These are phyloP conservation scores for Penicillium nordicum DNA, from an alignment of 2,329 filamentous ascomycete species.

Conservation along the genomic window DNA sequence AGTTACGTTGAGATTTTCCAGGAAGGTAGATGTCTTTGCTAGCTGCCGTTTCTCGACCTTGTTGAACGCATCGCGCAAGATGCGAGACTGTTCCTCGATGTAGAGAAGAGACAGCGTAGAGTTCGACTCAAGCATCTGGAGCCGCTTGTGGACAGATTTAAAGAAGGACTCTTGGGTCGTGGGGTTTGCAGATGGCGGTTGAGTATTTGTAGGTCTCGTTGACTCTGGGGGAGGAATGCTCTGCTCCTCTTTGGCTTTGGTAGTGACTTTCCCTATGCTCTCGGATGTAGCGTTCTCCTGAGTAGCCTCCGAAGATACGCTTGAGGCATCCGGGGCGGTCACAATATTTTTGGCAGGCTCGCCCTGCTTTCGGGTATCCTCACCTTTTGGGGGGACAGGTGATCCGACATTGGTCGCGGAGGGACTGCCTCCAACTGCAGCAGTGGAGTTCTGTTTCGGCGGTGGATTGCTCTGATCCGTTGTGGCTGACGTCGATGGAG, in stretches of 20 bases:
- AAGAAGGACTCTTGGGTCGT: conserved; percentile 97
- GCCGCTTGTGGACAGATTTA: conserved; percentile 89
- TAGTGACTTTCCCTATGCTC: conserved; percentile 20
- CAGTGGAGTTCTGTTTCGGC: conserved; percentile 9
- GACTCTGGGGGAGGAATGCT: conserved; percentile 30
- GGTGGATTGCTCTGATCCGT: conserved; percentile 21
- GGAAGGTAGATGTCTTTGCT: conserved; percentile 74
- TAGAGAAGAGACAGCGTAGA: conserved; percentile 91
- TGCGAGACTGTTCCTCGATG: conserved; percentile 91
- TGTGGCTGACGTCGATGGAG: conserved; percentile 15
- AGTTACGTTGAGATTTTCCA: conserved; percentile 81
- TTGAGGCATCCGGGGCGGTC: conserved; percentile 17
- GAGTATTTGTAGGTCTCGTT: conserved; percentile 40
- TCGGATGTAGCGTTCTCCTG: conserved; percentile 25
- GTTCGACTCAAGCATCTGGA: conserved; percentile 87
- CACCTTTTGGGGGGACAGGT: conserved; percentile 10
- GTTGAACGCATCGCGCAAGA: conserved; percentile 80
- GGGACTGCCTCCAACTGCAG: neutral
- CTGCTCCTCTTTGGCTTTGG: conserved; percentile 32
- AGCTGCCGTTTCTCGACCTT: conserved; percentile 85
- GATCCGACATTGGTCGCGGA: conserved; percentile 8
- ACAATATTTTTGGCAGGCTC: conserved; percentile 14
- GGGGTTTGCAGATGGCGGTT: conserved; percentile 59
- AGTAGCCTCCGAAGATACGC: conserved; percentile 15
- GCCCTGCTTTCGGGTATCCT: conserved; percentile 20